Conservation (phyloP, 345 rosid genomes). For the Microcos paniculata region DNA sequence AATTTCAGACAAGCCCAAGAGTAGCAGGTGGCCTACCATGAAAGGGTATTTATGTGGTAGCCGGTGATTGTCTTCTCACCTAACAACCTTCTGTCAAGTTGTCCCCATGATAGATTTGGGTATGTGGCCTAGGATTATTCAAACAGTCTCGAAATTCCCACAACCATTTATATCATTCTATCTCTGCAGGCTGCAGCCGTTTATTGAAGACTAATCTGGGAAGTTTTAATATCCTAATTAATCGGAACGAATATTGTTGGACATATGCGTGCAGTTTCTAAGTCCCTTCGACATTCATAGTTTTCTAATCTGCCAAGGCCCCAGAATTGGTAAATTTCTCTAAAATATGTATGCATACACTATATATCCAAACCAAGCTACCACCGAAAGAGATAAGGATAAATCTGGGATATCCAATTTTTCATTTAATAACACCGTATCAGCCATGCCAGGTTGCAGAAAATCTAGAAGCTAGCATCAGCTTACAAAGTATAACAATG, state of each 20-base stretch:
- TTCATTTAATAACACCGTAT: no score
- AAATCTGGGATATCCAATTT: no score
- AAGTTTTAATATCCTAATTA: background rate
- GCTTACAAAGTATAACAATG: no score
- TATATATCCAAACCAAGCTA: no score
- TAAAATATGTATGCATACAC: no score
- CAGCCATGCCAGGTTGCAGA: no score
- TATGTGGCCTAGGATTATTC: slow-evolving; percentile 51
- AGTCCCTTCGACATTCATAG: background rate
- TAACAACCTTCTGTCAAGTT: slow-evolving; percentile 30
- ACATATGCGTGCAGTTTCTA: background rate
- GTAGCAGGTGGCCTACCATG: slow-evolving; percentile 19
- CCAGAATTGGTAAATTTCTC: background rate
- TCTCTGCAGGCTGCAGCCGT: background rate
- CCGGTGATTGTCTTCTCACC: slow-evolving; percentile 23
- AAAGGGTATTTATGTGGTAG: slow-evolving; percentile 28
- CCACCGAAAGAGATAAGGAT: no score
- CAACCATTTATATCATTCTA: slow-evolving; percentile 9
- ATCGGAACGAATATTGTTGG: background rate
- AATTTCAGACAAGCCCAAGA: background rate
- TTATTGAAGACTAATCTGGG: background rate
- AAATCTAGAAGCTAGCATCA: no score
- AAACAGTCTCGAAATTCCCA: slow-evolving; percentile 32
- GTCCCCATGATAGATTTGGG: slow-evolving; percentile 22
- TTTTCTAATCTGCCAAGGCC: background rate